Evolutionary conservation across 108 stramenopile species (phyloP), one percentile per base, ranked within the genome.

Genomic region (Licmophora abbreviata): DNA sequence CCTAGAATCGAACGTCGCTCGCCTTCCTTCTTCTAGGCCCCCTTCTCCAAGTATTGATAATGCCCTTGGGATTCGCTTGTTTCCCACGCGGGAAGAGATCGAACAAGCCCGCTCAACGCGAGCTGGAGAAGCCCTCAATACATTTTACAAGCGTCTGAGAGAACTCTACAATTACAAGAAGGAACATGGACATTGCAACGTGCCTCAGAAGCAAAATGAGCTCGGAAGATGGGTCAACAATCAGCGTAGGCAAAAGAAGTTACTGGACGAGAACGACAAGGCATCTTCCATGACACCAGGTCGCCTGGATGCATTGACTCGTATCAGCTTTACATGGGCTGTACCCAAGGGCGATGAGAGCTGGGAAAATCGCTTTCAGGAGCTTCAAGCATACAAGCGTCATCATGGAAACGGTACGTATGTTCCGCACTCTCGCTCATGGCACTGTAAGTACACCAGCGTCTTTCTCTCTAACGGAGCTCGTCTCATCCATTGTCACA

Each of bases 141-240:
- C 54, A 12, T 81, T 71, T 71, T 66, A 68, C 33, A 4, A 60
- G 18, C 63, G 67, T 1, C 58, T 74, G 21, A 23, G 59, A n/a
- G 70, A 75, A 20, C 58, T 81, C 5, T 20, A 15, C 8, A 22
- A 47, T 4, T 81, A 57, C 48, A 61, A 44, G 48, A 32, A 52
- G 4, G 44, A 54, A 27, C 11, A 64, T 26, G 76, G 76, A 0
- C 49, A 77, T 51, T 76, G 74, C 61, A 52, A 62, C 14, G 76
- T 83, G 7, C 81, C 76, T 9, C 77, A 78, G 50, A 70, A 78
- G 55, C 45, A 43, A 0, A 74, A 73, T 54, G 63, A 44, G 31
- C 59, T 75, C 27, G 73, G 73, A 11, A 59, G 68, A 45, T 72
- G 73, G 51, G 34, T 35, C 11, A 35, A 23, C 24, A 22, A 71